Evolutionary conservation across 768 basidiomycete genomes (phyloP), one percentile per base, ranked within the genome.

Genomic region (Collybia sordida): DNA sequence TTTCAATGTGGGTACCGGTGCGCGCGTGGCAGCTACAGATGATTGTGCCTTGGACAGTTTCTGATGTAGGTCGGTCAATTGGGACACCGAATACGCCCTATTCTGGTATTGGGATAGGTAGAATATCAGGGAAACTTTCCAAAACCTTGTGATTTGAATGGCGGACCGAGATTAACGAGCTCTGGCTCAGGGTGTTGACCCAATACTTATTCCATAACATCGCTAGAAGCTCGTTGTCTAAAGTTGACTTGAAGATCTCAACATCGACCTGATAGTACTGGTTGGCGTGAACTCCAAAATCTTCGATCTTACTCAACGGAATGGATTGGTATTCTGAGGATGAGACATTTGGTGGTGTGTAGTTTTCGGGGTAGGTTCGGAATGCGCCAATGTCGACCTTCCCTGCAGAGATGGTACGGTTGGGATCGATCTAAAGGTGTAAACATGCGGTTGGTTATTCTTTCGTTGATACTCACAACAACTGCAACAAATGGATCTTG

Each of bases 311-410:
- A 74, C 80, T 85, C 34, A 97, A 79, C 0, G 97, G 97, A 59
- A 98, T 98, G 42, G 90, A 93, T 66, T 99, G 96, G 61, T 98
- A 98, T 66, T 95, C 90, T 21, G 90, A 89, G 2, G 85, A 67
- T 1, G 81, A 71, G 1, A 75, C 77, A 42, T 73, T 77, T 15
- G 90, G 84, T 2, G 96, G 94, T 1, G 86, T 93, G 71, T 97
- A 97, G 59, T 87, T 88, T 74, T 93, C 92, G 3, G 97, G 97
- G 66, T 92, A 99, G 0, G 97, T 98, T 51, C 97, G 80, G 81
- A 99, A 99, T 4, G 97, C 97, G 48, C 97, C 96, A 59, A 99
- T 98, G 67, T 98, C 97, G 42, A 99, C 97, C 70, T 93, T 95
- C 22, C 97, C 97, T 0, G 96, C 96, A 7, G 96, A 98, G 59